These are phyloP conservation scores for Kregervanrija fluxuum DNA, from an alignment of 805 yeast genomes.

Conservation along the genomic window DNA sequence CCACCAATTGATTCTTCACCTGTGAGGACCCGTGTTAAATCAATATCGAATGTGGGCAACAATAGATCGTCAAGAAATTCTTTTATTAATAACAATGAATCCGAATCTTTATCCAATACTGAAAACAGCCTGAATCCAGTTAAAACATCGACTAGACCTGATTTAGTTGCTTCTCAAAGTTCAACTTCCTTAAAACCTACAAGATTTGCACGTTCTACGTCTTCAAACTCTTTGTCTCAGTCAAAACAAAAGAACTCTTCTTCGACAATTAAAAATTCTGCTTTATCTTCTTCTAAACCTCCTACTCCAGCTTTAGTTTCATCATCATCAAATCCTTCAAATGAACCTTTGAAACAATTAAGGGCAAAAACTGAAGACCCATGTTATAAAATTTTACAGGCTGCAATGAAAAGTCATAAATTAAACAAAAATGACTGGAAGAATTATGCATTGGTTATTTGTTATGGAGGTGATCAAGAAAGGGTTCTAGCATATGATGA, in stretches of 20 bases:
- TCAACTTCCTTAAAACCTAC: no score
- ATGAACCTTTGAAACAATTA: constrained; percentile 74
- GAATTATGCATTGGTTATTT: constrained; percentile 79
- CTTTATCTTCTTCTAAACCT: constrained; percentile 58
- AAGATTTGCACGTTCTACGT: no score
- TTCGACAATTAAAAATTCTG: not conserved
- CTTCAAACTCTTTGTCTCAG: no score
- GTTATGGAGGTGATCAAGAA: constrained; percentile 90
- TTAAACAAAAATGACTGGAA: constrained; percentile 76
- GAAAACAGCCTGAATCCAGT: no score
- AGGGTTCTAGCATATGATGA: constrained; percentile 77
- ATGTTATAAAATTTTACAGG: constrained; percentile 78
- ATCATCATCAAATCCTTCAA: constrained; percentile 19
- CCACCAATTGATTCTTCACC: constrained; percentile 34
- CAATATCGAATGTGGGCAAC: not conserved
- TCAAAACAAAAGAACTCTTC: constrained; percentile 7
- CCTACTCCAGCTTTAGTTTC: constrained; percentile 56
- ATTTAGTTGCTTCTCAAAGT: no score
- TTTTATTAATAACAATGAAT: not conserved
- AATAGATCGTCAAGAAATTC: not conserved
- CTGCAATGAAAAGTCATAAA: constrained; percentile 81
- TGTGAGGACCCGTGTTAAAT: no score
- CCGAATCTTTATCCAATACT: no score
- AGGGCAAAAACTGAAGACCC: constrained; percentile 88
- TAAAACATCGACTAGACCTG: no score